phyloP scores from a whole-genome alignment of 208 protist genomes.

The Phytomonas francai region DNA sequence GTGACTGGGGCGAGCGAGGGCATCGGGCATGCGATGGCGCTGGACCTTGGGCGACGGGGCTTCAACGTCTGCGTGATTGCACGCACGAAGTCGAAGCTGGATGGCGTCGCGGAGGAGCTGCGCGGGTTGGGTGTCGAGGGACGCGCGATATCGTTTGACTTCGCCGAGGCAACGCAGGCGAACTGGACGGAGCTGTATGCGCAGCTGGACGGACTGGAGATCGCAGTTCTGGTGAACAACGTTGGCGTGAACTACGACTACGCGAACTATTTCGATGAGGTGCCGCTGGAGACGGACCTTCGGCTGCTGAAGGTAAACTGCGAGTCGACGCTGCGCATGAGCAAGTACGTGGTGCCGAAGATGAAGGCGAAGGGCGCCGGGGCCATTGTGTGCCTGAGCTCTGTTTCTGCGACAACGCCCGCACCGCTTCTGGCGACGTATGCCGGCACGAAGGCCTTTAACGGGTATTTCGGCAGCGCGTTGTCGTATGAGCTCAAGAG shows the following conservation, averaged over 20 bases:
- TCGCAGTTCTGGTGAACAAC: slow-evolving; percentile 87
- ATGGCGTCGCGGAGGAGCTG: slow-evolving; percentile 60
- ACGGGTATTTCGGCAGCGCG: slow-evolving; percentile 43
- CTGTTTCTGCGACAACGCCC: slow-evolving; percentile 59
- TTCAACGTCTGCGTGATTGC: slow-evolving; percentile 90
- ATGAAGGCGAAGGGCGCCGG: slow-evolving; percentile 61
- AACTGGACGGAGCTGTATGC: slow-evolving; percentile 58
- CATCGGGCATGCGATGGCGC: slow-evolving; percentile 87
- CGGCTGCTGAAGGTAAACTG: slow-evolving; percentile 87
- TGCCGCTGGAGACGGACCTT: slow-evolving; percentile 50
- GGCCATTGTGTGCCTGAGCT: slow-evolving; percentile 72
- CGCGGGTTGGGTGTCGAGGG: slow-evolving; percentile 61
- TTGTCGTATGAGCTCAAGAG: slow-evolving; percentile 60
- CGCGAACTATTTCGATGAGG: slow-evolving; percentile 87
- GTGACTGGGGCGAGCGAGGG: slow-evolving; percentile 93
- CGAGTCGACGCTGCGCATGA: slow-evolving; percentile 77
- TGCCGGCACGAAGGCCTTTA: slow-evolving; percentile 84
- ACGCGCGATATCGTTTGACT: slow-evolving; percentile 79
- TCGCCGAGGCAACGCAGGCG: slow-evolving; percentile 36
- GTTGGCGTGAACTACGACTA: slow-evolving; percentile 91
- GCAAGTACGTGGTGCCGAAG: slow-evolving; percentile 62
- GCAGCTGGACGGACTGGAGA: slow-evolving; percentile 38
- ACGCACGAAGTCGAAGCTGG: slow-evolving; percentile 85
- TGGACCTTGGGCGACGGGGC: slow-evolving; percentile 84
- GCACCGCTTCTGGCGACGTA: slow-evolving; percentile 80